Evolutionary conservation across 2,329 filamentous ascomycete species (phyloP).

Genomic region (Teratosphaeria destructans): DNA sequence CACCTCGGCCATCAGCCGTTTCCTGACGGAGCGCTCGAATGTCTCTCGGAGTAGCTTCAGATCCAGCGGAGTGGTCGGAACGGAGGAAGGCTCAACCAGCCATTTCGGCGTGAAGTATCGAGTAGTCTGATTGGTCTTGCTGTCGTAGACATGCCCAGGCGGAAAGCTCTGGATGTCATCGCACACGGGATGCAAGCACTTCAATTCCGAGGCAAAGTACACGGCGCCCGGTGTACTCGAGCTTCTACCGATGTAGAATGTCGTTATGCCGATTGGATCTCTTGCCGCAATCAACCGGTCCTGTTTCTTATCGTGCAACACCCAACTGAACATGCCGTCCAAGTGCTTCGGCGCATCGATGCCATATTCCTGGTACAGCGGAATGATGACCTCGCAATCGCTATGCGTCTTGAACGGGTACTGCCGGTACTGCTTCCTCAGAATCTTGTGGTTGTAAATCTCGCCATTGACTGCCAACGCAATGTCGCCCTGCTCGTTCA

Average conservation of each 20-base stretch:
- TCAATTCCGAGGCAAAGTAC: constrained; percentile 96
- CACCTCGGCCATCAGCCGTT: constrained; percentile 97
- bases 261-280: constrained; percentile 94
- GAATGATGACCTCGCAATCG: constrained; percentile 98
- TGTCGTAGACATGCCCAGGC: constrained; percentile 92
- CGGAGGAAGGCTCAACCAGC: constrained; percentile 67
- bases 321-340: constrained; percentile 99
- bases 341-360: constrained; percentile 86
- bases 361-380: constrained; percentile 86
- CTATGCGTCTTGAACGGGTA: constrained; percentile 99
- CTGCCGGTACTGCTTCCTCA: constrained; percentile 75
- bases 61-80: constrained; percentile 73
- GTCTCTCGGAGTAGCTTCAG: constrained; percentile 70
- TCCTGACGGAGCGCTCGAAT: constrained; percentile 84
- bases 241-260: constrained; percentile 87
- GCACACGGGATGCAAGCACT: constrained; percentile 85
- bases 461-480: constrained; percentile 97
- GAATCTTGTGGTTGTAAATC: constrained; percentile 97
- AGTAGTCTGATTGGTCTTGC: constrained; percentile 71
- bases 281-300: constrained; percentile 88
- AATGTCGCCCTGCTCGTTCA: constrained; percentile 80
- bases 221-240: constrained; percentile 72
- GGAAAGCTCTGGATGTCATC: constrained; percentile 93
- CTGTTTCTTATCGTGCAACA: constrained; percentile 90
- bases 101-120: constrained; percentile 87